phyloP scores from a whole-genome alignment of 371 early-diverging fungal species.

The Umbelopsis sp. region DNA sequence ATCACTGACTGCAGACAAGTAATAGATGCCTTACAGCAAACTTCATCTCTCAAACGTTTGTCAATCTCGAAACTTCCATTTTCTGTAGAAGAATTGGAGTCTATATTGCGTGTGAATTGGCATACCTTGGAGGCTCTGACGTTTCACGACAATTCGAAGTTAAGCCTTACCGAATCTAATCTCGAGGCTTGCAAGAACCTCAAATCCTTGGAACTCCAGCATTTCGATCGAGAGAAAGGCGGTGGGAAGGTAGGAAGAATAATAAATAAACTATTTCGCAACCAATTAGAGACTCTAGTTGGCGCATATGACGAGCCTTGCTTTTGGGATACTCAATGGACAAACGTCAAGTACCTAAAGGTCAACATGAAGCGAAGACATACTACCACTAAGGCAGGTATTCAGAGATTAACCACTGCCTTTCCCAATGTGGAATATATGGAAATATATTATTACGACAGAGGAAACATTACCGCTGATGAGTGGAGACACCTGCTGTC shows the following conservation, averaged over 20 bases:
- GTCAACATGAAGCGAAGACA: slow-evolving; percentile 4
- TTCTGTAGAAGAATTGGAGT: too few species aligned
- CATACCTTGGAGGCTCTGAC: too few species aligned
- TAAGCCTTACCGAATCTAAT: not conserved
- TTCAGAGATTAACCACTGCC: not conserved
- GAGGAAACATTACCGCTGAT: not conserved
- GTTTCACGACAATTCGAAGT: too few species aligned
- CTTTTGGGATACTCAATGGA: not conserved
- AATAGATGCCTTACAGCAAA: too few species aligned
- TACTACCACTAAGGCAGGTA: slow-evolving; percentile 1
- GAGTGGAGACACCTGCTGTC: not conserved
- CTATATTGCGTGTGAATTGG: too few species aligned
- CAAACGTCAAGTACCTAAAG: not conserved
- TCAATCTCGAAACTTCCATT: too few species aligned
- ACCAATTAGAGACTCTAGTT: not conserved
- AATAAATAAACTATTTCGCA: not conserved
- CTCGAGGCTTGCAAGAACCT: not conserved
- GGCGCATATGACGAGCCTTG: slow-evolving; percentile 9
- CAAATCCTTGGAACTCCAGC: not conserved
- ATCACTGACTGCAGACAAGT: too few species aligned
- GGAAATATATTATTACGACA: not conserved
- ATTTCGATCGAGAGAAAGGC: not conserved
- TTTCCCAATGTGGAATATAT: slow-evolving; percentile 10
- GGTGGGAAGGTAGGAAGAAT: not conserved
- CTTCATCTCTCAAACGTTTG: too few species aligned